Evolutionary conservation across 2,329 filamentous ascomycete species (phyloP).

Genomic region (Metarhizium sp.): DNA sequence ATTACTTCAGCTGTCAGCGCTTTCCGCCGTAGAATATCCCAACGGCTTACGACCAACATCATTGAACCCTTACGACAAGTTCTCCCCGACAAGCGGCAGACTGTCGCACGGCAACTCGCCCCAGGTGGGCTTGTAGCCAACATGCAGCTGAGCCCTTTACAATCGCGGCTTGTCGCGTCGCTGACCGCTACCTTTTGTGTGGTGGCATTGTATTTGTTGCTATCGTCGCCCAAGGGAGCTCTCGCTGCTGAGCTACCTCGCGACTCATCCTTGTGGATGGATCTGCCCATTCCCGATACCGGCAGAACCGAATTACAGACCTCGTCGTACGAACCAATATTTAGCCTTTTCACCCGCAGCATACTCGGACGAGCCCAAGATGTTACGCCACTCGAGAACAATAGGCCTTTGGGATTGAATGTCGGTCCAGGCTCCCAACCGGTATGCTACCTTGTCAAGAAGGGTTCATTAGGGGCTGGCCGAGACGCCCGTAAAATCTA

Average conservation of each 20-base stretch:
- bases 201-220: constrained; percentile 49
- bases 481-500: constrained; percentile 45
- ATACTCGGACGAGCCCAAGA: constrained; percentile 53
- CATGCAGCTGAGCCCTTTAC: constrained; percentile 58
- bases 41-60: not conserved
- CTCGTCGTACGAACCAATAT: constrained; percentile 48
- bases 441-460: constrained; percentile 31
- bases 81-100: not conserved
- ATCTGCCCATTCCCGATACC: not conserved
- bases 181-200: constrained; percentile 51
- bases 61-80: not conserved
- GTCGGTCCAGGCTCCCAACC: constrained; percentile 49
- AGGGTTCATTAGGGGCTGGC: constrained; percentile 14
- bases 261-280: constrained; percentile 4
- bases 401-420: constrained; percentile 50
- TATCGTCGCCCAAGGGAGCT: constrained; percentile 50
- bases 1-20: not conserved
- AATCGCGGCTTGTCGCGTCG: constrained; percentile 63
- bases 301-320: constrained; percentile 11
- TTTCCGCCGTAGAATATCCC: not conserved
- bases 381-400: constrained; percentile 49
- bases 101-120: constrained; percentile 12
- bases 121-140: constrained; percentile 12
- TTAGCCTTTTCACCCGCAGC: constrained; percentile 49
- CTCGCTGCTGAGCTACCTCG: constrained; percentile 45